A percentile compares a stretch with the other conserved stretches of the same genome.
These are phyloP conservation scores for Mortierella sp. DNA, from an alignment of 371 early-diverging fungal genomes.

Conservation along the genomic window DNA sequence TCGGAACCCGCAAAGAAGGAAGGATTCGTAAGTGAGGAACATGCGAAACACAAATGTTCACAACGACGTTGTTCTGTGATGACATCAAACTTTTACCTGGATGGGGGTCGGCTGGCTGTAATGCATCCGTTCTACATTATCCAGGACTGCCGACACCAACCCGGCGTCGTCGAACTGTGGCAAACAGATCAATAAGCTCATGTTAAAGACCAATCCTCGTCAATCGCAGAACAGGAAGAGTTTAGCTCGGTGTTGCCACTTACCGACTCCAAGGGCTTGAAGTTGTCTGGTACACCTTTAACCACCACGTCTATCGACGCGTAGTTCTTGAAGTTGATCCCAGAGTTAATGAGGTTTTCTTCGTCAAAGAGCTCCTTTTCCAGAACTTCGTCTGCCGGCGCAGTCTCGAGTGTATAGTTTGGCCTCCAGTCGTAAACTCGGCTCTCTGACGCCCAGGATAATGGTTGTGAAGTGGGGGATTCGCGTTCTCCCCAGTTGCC, in stretches of 20 bases:
- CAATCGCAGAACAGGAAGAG: too few relatives aligned
- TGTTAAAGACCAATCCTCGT: too few relatives aligned
- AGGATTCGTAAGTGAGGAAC: too few relatives aligned
- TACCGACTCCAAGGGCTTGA: slow-evolving; percentile 12
- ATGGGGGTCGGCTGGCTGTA: slow-evolving; percentile 79
- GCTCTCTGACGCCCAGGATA: slow-evolving; percentile 35
- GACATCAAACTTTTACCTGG: slow-evolving; percentile 56
- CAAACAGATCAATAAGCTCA: background rate
- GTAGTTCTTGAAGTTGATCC: slow-evolving; percentile 42
- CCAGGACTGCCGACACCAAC: slow-evolving; percentile 60
- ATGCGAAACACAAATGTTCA: background rate
- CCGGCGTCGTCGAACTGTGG: slow-evolving; percentile 60
- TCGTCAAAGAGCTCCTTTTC: slow-evolving; percentile 28
- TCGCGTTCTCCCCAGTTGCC: slow-evolving; percentile 31
- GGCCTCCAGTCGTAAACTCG: slow-evolving; percentile 39
- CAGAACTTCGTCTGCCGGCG: slow-evolving; percentile 18
- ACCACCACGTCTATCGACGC: slow-evolving; percentile 13
- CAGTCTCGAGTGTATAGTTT: slow-evolving; percentile 20
- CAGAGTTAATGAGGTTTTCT: slow-evolving; percentile 23
- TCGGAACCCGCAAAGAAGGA: too few relatives aligned
- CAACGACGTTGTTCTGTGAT: background rate
- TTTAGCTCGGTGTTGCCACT: too few relatives aligned
- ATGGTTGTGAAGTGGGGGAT: background rate
- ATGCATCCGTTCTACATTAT: slow-evolving; percentile 65
- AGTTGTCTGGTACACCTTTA: slow-evolving; percentile 12